These are phyloP conservation scores for Massarina eburnea DNA, from an alignment of 2,329 filamentous ascomycete species.

Conservation along the genomic window DNA sequence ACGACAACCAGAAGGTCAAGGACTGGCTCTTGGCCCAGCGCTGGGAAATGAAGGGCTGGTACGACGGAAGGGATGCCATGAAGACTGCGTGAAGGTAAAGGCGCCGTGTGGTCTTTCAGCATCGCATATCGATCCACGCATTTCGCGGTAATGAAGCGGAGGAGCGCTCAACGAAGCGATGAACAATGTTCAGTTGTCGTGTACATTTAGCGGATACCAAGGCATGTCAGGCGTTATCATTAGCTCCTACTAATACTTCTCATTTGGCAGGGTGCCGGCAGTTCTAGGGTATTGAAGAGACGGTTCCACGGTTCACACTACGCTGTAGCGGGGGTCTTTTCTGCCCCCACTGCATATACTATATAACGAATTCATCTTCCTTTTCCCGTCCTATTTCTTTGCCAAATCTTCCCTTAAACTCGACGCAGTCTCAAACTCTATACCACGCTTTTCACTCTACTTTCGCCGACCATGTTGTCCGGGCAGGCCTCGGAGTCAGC, in stretches of 20 bases:
- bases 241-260: neutral
- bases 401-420: too few species aligned
- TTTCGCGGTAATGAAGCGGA: neutral
- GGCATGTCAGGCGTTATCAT: neutral
- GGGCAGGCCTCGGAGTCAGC: too few species aligned
- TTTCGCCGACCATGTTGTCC: too few species aligned
- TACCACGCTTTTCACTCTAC: too few species aligned
- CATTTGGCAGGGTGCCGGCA: neutral
- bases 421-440: too few species aligned
- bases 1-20: conserved; percentile 28
- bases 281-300: too few species aligned
- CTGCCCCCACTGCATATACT: too few species aligned
- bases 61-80: conserved; percentile 23
- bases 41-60: conserved; percentile 46
- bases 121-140: neutral
- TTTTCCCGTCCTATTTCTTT: too few species aligned
- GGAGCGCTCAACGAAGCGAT: too few species aligned
- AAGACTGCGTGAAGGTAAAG: neutral
- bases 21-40: conserved; percentile 36
- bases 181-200: neutral
- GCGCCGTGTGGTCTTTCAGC: neutral
- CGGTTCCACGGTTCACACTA: too few species aligned
- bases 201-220: neutral
- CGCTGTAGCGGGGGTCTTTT: too few species aligned
- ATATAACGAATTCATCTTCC: too few species aligned